Evolutionary conservation across 345 rosid genomes (phyloP).

Genomic region (Sonneratia caseolaris): DNA sequence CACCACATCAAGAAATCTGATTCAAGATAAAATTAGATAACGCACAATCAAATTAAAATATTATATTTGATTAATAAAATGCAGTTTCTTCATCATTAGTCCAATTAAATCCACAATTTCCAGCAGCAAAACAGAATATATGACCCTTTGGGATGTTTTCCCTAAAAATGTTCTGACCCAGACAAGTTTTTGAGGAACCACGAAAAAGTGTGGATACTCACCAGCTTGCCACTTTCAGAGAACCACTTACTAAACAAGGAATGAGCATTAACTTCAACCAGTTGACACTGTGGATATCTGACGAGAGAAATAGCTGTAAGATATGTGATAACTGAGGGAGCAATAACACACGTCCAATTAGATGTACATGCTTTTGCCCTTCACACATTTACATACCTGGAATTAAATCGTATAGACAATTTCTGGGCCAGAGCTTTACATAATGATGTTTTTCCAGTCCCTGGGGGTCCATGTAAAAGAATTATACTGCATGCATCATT

Average conservation of each 20-base stretch:
- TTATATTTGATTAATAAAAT: neutral
- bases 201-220: conserved; percentile 21
- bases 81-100: neutral
- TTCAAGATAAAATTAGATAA: neutral
- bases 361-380: neutral
- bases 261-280: conserved; percentile 98
- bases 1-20: neutral
- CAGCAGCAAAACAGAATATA: neutral
- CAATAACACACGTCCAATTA: neutral
- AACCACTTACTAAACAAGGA: conserved; percentile 99
- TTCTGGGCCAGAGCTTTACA: conserved; percentile 98
- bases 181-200: neutral
- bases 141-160: neutral
- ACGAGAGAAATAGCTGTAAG: conserved; percentile 15
- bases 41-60: neutral
- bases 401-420: conserved; percentile 72
- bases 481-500: conserved; percentile 48
- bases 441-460: conserved; percentile 94
- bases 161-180: neutral
- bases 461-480: conserved; percentile 98
- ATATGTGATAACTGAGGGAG: neutral
- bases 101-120: neutral
- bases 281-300: conserved; percentile 86
- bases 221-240: conserved; percentile 99
- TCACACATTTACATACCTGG: conserved; percentile 39